Percentiles rank a stretch among this genome's conserved stretches.
Evolutionary conservation across 1,139 yeast species (phyloP).

Genomic region (Yamadazyma epiphylla): DNA sequence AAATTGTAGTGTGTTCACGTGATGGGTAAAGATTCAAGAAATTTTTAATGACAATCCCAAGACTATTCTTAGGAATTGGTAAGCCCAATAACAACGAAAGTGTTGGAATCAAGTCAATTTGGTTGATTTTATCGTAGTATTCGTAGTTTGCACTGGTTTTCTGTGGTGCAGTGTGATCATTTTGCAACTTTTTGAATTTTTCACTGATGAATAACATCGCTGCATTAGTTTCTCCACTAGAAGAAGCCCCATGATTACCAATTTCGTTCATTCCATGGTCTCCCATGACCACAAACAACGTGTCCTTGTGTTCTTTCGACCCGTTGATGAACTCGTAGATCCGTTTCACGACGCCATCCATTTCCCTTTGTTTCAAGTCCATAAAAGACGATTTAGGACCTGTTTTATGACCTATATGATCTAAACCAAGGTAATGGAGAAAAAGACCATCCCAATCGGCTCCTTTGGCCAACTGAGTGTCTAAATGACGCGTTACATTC

Average conservation of each 20-base stretch:
- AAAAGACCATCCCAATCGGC: constrained; percentile 79
- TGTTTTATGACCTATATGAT: constrained; percentile 96
- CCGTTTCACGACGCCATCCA: constrained; percentile 63
- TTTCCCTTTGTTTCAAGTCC: constrained; percentile 78
- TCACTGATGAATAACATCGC: constrained; percentile 70
- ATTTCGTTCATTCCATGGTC: constrained; percentile 95
- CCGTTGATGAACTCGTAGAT: constrained; percentile 43
- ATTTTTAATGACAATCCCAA: constrained; percentile 67
- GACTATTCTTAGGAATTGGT: constrained; percentile 81
- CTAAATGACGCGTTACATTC: constrained; percentile 87
- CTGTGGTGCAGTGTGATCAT: constrained; percentile 33
- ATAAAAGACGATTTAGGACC: constrained; percentile 81
- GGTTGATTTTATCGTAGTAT: constrained; percentile 58
- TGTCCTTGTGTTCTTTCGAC: constrained; percentile 31
- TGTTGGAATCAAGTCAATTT: constrained; percentile 88
- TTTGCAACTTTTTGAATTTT: constrained; percentile 33
- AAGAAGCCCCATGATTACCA: constrained; percentile 96
- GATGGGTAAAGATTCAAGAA: constrained; percentile 53
- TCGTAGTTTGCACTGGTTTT: constrained; percentile 36
- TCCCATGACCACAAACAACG: constrained; percentile 77
- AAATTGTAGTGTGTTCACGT: constrained; percentile 28
- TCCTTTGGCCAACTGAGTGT: constrained; percentile 40
- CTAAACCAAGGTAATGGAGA: constrained; percentile 87
- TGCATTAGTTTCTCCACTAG: constrained; percentile 86
- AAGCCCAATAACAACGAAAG: constrained; percentile 67